These are phyloP conservation scores for Biscogniauxia sp. DNA, from an alignment of 2,329 filamentous ascomycete species.

Conservation along the genomic window DNA sequence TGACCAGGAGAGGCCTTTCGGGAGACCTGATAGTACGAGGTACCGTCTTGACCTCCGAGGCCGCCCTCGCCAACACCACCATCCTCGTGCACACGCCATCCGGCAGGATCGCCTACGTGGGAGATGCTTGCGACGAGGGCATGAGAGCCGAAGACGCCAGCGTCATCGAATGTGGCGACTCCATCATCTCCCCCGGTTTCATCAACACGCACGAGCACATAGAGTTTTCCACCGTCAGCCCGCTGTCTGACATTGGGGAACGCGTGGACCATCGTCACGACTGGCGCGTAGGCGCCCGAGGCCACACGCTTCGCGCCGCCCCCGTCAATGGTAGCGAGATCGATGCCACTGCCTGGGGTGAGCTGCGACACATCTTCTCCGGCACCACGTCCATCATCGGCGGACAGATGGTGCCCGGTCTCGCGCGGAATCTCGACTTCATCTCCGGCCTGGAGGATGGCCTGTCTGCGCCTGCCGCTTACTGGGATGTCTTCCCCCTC, in stretches of 20 bases:
- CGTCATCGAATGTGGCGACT: conserved; percentile 23
- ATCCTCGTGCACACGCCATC: conserved; percentile 24
- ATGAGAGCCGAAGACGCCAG: conserved; percentile 10
- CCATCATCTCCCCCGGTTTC: conserved; percentile 31
- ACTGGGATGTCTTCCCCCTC: conserved; percentile 29
- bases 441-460: conserved; percentile 23
- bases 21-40: conserved; percentile 36
- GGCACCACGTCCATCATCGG: conserved; percentile 31
- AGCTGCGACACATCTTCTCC: conserved; percentile 31
- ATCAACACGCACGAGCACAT: conserved; percentile 33
- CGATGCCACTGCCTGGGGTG: conserved; percentile 26
- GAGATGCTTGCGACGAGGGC: conserved; percentile 10
- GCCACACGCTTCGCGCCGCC: conserved; percentile 17
- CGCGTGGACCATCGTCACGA: conserved; percentile 28
- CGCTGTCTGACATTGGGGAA: conserved; percentile 24
- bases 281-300: conserved; percentile 28
- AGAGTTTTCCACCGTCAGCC: conserved; percentile 24
- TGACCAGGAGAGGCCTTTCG: conserved; percentile 15
- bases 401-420: conserved; percentile 25
- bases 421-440: conserved; percentile 30
- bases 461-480: conserved; percentile 11
- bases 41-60: conserved; percentile 37
- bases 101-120: conserved; percentile 21
- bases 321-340: conserved; percentile 22
- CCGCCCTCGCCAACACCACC: conserved; percentile 20